A percentile compares a stretch with the other conserved stretches of the same genome.
Evolutionary conservation across 2,329 filamentous ascomycete genomes (phyloP).

Genomic region (Lachnellula cervina): DNA sequence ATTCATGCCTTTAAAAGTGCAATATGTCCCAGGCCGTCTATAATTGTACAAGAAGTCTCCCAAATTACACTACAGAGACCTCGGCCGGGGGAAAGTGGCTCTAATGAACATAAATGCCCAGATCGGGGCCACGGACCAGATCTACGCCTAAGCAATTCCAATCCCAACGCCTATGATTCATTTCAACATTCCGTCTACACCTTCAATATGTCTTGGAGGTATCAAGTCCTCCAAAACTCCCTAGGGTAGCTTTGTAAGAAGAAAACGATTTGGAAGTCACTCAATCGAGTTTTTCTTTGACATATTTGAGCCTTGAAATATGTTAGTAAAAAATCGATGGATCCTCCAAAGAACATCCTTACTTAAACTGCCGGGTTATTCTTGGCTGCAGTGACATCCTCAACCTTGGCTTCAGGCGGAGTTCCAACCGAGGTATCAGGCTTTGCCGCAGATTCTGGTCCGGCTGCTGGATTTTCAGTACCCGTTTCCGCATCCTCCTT

Average conservation of each 20-base stretch:
- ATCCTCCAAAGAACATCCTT: neutral
- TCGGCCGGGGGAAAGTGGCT: conserved; percentile 10
- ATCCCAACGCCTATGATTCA: conserved; percentile 7
- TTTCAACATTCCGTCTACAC: too few species aligned
- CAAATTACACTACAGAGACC: conserved; percentile 19
- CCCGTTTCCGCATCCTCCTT: conserved; percentile 29
- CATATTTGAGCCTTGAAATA: neutral
- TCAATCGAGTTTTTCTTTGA: too few species aligned
- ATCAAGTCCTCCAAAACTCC: conserved; percentile 1
- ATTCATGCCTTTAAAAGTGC: neutral
- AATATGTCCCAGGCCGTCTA: conserved; percentile 14
- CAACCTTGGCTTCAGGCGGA: conserved; percentile 9
- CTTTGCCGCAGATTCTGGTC: neutral
- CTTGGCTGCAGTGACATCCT: neutral
- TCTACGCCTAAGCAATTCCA: conserved; percentile 11
- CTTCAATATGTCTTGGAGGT: neutral
- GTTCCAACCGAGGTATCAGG: conserved; percentile 2
- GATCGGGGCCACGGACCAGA: conserved; percentile 2
- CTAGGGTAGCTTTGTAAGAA: neutral
- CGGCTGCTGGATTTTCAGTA: conserved; percentile 5
- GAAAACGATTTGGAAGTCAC: too few species aligned
- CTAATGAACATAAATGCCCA: conserved; percentile 16
- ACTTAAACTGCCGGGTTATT: neutral
- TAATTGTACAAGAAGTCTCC: conserved; percentile 25
- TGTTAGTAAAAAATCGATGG: neutral